A percentile compares a stretch with the other conserved stretches of the same genome.
phyloP scores from a whole-genome alignment of 2,329 filamentous ascomycete genomes.

The Aspergillus neotritici region DNA sequence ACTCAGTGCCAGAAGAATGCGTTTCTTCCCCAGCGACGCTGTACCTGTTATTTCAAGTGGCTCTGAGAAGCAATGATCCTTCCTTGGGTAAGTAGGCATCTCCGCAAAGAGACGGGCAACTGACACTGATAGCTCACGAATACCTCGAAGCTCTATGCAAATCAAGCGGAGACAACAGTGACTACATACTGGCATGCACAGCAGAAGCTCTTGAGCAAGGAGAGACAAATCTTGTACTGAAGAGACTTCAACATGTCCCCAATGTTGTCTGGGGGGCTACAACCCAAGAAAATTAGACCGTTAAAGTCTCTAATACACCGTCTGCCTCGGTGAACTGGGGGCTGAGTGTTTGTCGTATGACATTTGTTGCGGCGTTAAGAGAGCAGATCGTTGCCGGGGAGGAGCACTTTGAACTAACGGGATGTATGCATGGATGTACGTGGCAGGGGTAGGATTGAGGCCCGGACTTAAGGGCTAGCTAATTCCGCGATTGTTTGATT shows the following conservation, averaged over 20 bases:
- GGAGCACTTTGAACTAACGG: no score
- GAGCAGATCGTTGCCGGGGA: no score
- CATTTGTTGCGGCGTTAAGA: no score
- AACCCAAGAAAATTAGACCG: conserved; percentile 52
- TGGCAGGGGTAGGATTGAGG: no score
- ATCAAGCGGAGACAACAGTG: conserved; percentile 49
- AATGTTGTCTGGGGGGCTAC: conserved; percentile 48
- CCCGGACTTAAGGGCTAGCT: no score
- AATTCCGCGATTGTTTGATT: no score
- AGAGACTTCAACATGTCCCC: conserved; percentile 56
- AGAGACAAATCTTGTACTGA: conserved; percentile 55
- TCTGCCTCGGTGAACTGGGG: no score
- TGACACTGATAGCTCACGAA: conserved; percentile 47
- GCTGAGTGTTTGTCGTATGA: no score
- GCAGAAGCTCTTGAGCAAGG: conserved; percentile 65
- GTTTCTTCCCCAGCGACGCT: conserved; percentile 60
- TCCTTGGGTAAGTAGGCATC: conserved; percentile 40
- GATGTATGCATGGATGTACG: no score
- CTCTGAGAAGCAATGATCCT: conserved; percentile 54
- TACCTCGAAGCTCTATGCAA: conserved; percentile 59
- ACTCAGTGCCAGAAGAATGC: conserved; percentile 53
- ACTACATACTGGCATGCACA: conserved; percentile 73
- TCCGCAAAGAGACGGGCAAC: neutral
- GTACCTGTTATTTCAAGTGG: conserved; percentile 71
- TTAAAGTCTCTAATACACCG: conserved; percentile 53